Conservation (phyloP, 1,284 basidiomycete species). For the Papiliotrema laurentii region DNA sequence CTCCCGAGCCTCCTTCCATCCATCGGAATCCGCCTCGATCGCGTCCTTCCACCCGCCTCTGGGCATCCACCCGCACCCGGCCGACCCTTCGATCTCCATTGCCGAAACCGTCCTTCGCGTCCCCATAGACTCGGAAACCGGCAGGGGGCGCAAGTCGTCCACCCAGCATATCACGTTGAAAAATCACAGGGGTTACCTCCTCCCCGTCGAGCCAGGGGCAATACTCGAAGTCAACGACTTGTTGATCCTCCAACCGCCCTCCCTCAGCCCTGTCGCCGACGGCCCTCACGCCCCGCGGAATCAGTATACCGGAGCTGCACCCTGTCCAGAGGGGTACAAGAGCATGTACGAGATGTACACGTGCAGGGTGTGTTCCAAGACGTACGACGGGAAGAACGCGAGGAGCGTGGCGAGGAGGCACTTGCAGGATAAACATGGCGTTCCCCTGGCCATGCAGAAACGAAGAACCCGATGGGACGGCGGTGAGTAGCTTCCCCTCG, state of each 20-base stretch:
- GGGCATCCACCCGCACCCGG: too few relatives aligned
- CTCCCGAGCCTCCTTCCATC: not conserved
- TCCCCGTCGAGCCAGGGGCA: constrained; percentile 18
- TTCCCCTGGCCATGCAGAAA: constrained; percentile 52
- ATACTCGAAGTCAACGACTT: constrained; percentile 29
- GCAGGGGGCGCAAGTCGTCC: not conserved
- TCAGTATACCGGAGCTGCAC: constrained; percentile 9
- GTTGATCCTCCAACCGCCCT: constrained; percentile 28
- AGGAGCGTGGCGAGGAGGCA: constrained; percentile 55
- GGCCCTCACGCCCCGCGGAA: constrained; percentile 1
- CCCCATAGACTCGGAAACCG: not conserved
- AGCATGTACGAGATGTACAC: constrained; percentile 29
- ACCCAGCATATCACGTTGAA: not conserved
- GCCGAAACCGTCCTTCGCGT: too few relatives aligned
- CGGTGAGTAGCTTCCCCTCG: constrained; percentile 30
- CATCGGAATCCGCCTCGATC: too few relatives aligned
- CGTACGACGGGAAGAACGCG: constrained; percentile 54
- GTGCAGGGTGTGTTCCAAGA: constrained; percentile 40
- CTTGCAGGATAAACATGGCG: constrained; percentile 55
- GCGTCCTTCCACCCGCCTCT: too few relatives aligned
- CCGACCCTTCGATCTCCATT: too few relatives aligned
- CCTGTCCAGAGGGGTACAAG: constrained; percentile 1
- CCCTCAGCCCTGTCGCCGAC: not conserved
- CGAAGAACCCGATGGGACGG: constrained; percentile 55
- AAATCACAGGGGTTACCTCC: constrained; percentile 6